Evolutionary conservation across 2,329 filamentous ascomycete species (phyloP), one percentile per base, ranked within the genome.

Genomic region (Lasiodiplodia hormozganensis): DNA sequence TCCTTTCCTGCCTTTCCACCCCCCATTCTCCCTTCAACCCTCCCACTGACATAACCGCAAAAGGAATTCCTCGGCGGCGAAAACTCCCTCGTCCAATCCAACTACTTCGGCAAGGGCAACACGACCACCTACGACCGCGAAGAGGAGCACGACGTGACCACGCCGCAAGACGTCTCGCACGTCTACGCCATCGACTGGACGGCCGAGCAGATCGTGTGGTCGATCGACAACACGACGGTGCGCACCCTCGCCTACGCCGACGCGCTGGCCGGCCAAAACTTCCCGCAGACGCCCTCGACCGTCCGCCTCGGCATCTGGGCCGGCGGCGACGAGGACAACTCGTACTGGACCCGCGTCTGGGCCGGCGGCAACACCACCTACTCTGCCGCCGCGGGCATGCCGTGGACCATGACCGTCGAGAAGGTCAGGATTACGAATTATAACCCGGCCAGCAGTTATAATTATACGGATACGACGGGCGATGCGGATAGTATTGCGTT

Each of bases 201-300:
- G n/a, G 82, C 86, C 71, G 87, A 90, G 1, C 80, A 84, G 66
- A 81, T 94, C 21, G 85, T 89, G 69, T 94, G 88, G 85, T 87
- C 85, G 74, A 88, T 96, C 67, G 92, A 96, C 73, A 88, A 88
- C 72, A 81, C 82, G 7, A 83, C 87, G 3, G 84, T 92, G 62
- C 89, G 92, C 70, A 89, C 86, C 1, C 82, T 92, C 23, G 77
- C 84, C 12, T 86, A 87, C 68, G 81, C 81, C 23, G 88, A 90
- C 62, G 79, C 83, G 65, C 81, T 85, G 57, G 85, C 85, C 72
- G 88, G 88, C 14, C 76, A 85, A 57, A 86, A 86, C 75, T 94
- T 88, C 77, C 92, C 92, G 0, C 92, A 95, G 76, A 94, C 92
- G 0, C 92, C 92, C 1, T 91, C 91, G 89, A 87, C 88, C 60